Base-by-base conservation (phyloP, 805 yeast genomes). In the Candida maris region DNA sequence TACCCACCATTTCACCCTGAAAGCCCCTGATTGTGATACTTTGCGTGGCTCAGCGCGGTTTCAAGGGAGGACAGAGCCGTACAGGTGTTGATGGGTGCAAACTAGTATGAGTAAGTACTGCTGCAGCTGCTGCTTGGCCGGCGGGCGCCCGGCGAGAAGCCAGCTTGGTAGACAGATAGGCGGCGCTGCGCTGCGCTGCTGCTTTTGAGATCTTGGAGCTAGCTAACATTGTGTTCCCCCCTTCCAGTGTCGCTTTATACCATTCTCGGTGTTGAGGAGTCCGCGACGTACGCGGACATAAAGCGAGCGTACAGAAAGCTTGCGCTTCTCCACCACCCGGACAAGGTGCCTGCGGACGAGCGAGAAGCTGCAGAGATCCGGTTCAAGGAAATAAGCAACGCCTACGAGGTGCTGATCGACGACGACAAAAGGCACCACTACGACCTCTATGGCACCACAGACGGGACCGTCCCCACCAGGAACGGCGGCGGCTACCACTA, bases 241-340 rank as follows among this genome's bases (percentile, higher is more conserved):
- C 15, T 28, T 8, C 14, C 32, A 59, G 61, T 41, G 38, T 34
- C 46, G 15, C 60, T 70, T 34, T 88, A 87, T 61, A 86, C 75
- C 30, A 64, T 85, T 3, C 69, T 88, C 16, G 95, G 86, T 25
- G 77, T 88, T 4, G 75, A 73, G 5, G 56, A 69, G 3, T 68
- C 75, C 7, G 93, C 96, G 0, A 62, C 86, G 1, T 61, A 75
- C 21, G 64, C 62, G 1, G 96, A 89, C 45, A 85, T 91, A 56
- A 81, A 81, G 50, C 79, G 75, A 58, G 95, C 96, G 0, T 91
- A 86, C 61, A 73, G 94, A 46, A 83, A 79, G 49, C 70, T 87
- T 32, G 97, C 97, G 8, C 68, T 91, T 26, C 67, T 69, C 41
- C 76, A 80, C 51, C 97, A 91, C 61, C 97, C 97, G 0, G 97